Conservation (phyloP, 2,329 filamentous ascomycete genomes). For the Arthroderma sp. region DNA sequence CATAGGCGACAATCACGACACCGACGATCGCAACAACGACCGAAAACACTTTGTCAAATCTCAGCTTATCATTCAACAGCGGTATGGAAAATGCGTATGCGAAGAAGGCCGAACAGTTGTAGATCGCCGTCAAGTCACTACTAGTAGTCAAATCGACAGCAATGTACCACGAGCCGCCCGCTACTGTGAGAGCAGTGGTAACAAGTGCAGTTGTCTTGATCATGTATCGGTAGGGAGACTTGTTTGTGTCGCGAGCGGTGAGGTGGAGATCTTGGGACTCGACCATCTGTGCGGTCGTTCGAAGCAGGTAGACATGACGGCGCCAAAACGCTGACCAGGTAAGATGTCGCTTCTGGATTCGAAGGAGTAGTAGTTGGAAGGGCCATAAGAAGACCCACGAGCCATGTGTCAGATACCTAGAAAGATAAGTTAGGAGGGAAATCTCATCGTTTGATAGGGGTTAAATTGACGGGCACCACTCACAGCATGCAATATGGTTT, state of each 20-base stretch:
- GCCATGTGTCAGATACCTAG: slow-evolving; percentile 74
- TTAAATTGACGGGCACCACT: slow-evolving; percentile 19
- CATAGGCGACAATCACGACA: slow-evolving; percentile 91
- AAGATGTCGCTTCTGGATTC: slow-evolving; percentile 62
- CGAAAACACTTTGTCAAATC: slow-evolving; percentile 71
- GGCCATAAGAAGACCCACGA: slow-evolving; percentile 90
- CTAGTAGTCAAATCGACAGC: slow-evolving; percentile 88
- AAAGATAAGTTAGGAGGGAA: not conserved
- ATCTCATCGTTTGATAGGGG: not conserved
- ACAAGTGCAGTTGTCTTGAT: slow-evolving; percentile 65
- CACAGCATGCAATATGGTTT: slow-evolving; percentile 99
- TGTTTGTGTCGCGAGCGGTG: slow-evolving; percentile 23
- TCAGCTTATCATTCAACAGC: slow-evolving; percentile 69
- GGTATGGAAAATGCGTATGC: slow-evolving; percentile 95
- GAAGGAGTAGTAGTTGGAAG: slow-evolving; percentile 63
- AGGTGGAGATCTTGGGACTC: slow-evolving; percentile 63
- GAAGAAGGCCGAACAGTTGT: slow-evolving; percentile 98
- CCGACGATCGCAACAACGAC: slow-evolving; percentile 78
- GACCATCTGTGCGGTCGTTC: slow-evolving; percentile 69
- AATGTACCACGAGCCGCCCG: slow-evolving; percentile 88
- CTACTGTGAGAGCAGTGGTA: slow-evolving; percentile 74
- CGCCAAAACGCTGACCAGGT: slow-evolving; percentile 83
- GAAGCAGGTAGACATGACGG: slow-evolving; percentile 49
- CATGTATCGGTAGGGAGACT: slow-evolving; percentile 57
- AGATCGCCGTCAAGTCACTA: slow-evolving; percentile 90